Evolutionary conservation across 352 stramenopile species (phyloP).

Genomic region (Phytophthora meadii): DNA sequence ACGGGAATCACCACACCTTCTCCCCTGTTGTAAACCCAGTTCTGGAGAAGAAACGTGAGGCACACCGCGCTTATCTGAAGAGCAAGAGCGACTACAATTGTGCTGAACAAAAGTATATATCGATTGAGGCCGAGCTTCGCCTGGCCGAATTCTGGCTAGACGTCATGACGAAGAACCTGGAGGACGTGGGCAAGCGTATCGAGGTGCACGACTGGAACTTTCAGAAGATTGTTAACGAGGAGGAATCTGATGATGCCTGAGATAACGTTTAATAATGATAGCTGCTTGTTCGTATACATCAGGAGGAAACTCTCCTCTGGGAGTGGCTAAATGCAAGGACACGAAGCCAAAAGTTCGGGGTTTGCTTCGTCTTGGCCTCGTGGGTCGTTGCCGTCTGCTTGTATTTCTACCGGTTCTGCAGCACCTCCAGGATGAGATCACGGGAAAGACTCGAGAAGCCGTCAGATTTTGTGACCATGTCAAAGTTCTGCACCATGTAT

Average conservation of each 20-base stretch:
- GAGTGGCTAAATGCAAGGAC: constrained; percentile 33
- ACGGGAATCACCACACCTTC: constrained; percentile 9
- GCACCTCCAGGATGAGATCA: constrained; percentile 90
- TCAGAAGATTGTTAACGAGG: constrained; percentile 56
- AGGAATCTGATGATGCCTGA: constrained; percentile 33
- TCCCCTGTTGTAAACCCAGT: constrained; percentile 40
- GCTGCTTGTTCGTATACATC: constrained; percentile 41
- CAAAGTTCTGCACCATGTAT: constrained; percentile 92
- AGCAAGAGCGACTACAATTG: constrained; percentile 62
- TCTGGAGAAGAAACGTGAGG: constrained; percentile 48
- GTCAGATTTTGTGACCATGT: constrained; percentile 92
- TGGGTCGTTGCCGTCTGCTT: constrained; percentile 12
- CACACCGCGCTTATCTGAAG: constrained; percentile 59
- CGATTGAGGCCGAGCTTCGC: constrained; percentile 58
- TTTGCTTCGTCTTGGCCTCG: constrained; percentile 22
- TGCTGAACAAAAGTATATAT: constrained; percentile 62
- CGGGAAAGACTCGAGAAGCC: constrained; percentile 85
- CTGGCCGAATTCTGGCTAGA: constrained; percentile 77
- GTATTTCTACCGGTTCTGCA: constrained; percentile 80
- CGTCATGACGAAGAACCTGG: constrained; percentile 64
- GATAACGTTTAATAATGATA: constrained; percentile 41
- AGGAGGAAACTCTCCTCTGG: constrained; percentile 29
- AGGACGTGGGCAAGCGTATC: constrained; percentile 79
- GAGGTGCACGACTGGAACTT: constrained; percentile 85
- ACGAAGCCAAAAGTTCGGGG: constrained; percentile 25